Conservation (phyloP, 176 grass and related monocot genomes). For the Poa pratensis region DNA sequence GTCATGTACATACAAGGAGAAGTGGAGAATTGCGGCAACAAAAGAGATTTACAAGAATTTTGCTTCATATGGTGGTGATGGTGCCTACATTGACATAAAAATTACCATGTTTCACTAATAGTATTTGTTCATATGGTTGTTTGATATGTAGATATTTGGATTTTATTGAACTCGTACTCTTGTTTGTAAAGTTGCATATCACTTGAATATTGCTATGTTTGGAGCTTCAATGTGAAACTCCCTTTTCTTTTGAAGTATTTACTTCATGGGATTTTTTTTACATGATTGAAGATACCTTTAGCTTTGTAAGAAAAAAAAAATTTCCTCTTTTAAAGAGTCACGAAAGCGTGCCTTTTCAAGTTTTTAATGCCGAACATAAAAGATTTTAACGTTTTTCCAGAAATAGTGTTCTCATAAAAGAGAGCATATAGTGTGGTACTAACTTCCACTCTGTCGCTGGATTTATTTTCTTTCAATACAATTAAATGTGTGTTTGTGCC, state of each 20-base stretch:
- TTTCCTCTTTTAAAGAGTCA: background rate
- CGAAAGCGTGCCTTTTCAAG: background rate
- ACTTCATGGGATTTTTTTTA: background rate
- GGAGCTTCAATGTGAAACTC: background rate
- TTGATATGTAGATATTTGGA: background rate
- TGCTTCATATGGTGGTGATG: background rate
- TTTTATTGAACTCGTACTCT: background rate
- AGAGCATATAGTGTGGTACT: background rate
- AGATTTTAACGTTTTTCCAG: background rate
- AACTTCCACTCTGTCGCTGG: background rate
- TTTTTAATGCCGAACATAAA: background rate
- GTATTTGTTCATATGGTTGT: background rate
- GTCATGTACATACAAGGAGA: too few species aligned
- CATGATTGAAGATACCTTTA: background rate
- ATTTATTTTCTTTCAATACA: background rate
- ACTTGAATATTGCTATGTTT: background rate
- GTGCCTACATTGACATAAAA: background rate
- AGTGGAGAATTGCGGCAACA: background rate
- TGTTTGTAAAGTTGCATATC: background rate
- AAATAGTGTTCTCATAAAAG: background rate
- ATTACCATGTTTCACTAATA: background rate
- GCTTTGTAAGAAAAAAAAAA: background rate
- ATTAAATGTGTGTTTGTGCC: background rate
- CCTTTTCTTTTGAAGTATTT: background rate
- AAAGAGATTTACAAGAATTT: slow-evolving; percentile 12